phyloP scores from a whole-genome alignment of 352 stramenopile genomes.

The Saprolegnia parasitica region DNA sequence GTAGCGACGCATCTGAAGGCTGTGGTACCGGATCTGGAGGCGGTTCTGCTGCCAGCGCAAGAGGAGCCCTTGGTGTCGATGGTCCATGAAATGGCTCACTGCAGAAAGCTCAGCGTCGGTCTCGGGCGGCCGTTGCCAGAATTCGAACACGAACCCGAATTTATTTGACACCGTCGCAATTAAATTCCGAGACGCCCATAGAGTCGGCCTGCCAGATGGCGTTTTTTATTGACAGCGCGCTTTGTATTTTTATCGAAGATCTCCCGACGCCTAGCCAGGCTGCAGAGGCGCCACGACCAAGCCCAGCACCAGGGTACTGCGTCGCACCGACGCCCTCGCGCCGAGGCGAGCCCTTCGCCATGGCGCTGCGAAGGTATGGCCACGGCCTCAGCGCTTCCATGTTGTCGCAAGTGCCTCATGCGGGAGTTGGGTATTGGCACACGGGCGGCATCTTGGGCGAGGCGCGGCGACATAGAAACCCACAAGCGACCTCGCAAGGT shows the following conservation, averaged over 20 bases:
- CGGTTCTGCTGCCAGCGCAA: not conserved
- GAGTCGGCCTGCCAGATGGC: not conserved
- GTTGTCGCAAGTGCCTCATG: no score
- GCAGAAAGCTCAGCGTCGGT: not conserved
- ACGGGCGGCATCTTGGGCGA: no score
- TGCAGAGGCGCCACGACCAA: no score
- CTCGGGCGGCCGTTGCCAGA: not conserved
- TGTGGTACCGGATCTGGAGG: not conserved
- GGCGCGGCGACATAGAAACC: no score
- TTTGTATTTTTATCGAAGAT: slow-evolving; percentile 7
- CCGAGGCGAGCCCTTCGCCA: no score
- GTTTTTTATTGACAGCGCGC: not conserved
- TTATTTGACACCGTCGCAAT: not conserved
- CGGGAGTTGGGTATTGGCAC: no score
- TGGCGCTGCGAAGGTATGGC: no score
- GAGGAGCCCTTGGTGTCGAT: not conserved
- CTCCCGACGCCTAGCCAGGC: no score
- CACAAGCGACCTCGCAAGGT: no score
- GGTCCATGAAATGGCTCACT: not conserved
- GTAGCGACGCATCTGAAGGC: not conserved
- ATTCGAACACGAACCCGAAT: not conserved
- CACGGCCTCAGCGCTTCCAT: no score
- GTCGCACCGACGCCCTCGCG: no score
- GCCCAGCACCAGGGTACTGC: no score
- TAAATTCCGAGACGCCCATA: not conserved